Evolutionary conservation across 2,329 filamentous ascomycete genomes (phyloP).

Genomic region (Penicillium sp.): DNA sequence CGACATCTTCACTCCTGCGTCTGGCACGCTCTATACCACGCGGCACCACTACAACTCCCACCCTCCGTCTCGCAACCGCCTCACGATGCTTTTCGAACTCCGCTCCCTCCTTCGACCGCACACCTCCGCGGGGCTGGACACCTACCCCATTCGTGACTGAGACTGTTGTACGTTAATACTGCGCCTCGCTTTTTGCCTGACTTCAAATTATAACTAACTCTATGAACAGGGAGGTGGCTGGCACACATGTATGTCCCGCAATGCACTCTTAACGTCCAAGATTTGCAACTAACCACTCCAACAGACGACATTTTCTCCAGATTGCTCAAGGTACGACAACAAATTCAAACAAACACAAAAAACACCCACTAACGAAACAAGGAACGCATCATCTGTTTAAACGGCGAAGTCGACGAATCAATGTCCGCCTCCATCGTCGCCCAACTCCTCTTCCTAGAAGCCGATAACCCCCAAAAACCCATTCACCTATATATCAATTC

Average conservation of each 20-base stretch:
- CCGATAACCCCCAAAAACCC: conserved; percentile 89
- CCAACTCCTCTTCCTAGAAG: conserved; percentile 96
- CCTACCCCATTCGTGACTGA: conserved; percentile 61
- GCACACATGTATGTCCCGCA: conserved; percentile 69
- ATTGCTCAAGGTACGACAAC: conserved; percentile 66
- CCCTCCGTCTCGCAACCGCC: conserved; percentile 7
- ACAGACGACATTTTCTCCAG: conserved; percentile 82
- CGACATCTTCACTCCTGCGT: conserved; percentile 26
- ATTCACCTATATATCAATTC: conserved; percentile 99
- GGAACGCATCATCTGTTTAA: conserved; percentile 92
- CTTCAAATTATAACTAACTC: not conserved
- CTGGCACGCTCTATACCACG: conserved; percentile 24
- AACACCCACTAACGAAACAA: not conserved
- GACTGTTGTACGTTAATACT: conserved; percentile 55
- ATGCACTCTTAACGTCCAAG: conserved; percentile 23
- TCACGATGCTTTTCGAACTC: conserved; percentile 37
- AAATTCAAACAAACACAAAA: too few relatives aligned
- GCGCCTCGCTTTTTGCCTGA: not conserved
- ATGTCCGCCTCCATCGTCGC: conserved; percentile 93
- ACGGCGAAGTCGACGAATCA: conserved; percentile 86
- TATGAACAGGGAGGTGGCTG: conserved; percentile 68
- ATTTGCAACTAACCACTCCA: conserved; percentile 20
- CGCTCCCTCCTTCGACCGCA: conserved; percentile 28
- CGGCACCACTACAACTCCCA: conserved; percentile 3
- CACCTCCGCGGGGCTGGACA: conserved; percentile 49